Evolutionary conservation across 2,329 filamentous ascomycete species (phyloP).

Genomic region (Pseudohalonectria lignicola): DNA sequence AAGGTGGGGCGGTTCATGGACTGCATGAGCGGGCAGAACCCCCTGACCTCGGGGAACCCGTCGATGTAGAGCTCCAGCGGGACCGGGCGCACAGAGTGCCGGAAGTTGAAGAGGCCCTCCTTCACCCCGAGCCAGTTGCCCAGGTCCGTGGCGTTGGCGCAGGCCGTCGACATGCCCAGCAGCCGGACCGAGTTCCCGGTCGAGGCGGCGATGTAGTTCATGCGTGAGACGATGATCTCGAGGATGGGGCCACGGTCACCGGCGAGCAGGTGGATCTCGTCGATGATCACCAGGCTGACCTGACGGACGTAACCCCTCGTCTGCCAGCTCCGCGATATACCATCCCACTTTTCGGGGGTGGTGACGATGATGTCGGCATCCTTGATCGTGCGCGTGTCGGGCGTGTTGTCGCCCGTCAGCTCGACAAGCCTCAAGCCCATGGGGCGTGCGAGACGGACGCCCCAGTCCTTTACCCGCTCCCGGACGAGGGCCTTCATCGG

Average conservation of each 20-base stretch:
- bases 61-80: slow-evolving; percentile 95
- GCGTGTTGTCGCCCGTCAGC: slow-evolving; percentile 89
- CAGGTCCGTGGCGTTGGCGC: slow-evolving; percentile 87
- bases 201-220: slow-evolving; percentile 98
- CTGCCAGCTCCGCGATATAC: slow-evolving; percentile 98
- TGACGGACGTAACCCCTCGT: slow-evolving; percentile 92
- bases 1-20: slow-evolving; percentile 98
- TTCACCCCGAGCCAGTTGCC: slow-evolving; percentile 97
- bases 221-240: slow-evolving; percentile 86
- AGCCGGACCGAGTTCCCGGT: slow-evolving; percentile 82
- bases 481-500: slow-evolving; percentile 98
- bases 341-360: slow-evolving; percentile 99
- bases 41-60: slow-evolving; percentile 87
- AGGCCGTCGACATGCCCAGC: slow-evolving; percentile 98
- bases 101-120: slow-evolving; percentile 91
- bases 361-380: slow-evolving; percentile 97
- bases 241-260: slow-evolving; percentile 94
- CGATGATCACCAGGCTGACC: slow-evolving; percentile 93
- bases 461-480: slow-evolving; percentile 94
- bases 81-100: slow-evolving; percentile 91
- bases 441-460: slow-evolving; percentile 64
- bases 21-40: slow-evolving; percentile 97
- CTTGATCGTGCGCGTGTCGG: slow-evolving; percentile 88
- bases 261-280: slow-evolving; percentile 95
- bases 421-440: slow-evolving; percentile 89